Percentiles rank a stretch among this genome's conserved stretches.
These are phyloP conservation scores for Cyanophora paradoxa DNA, from an alignment of 78 protist species.

Conservation along the genomic window DNA sequence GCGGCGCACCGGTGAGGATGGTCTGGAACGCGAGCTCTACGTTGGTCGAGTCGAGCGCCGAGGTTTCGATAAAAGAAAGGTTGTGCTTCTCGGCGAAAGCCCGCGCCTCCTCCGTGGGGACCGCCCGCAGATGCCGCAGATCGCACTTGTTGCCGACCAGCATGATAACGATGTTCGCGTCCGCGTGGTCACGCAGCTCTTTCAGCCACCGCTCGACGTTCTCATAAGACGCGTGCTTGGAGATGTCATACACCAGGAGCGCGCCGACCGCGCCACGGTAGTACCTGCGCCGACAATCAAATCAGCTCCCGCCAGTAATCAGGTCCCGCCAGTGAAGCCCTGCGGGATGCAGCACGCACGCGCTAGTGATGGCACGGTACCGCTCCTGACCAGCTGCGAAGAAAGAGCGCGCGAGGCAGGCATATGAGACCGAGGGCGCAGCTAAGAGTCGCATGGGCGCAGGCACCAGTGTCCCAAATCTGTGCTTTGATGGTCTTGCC, in stretches of 20 bases:
- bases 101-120: slow-evolving; percentile 63
- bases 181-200: slow-evolving; percentile 69
- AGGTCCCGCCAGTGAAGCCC: not conserved
- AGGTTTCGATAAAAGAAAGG: slow-evolving; percentile 71
- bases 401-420: not conserved
- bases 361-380: slow-evolving; percentile 89
- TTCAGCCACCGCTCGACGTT: slow-evolving; percentile 79
- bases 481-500: slow-evolving; percentile 88
- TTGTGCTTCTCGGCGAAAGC: slow-evolving; percentile 47
- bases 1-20: slow-evolving; percentile 29
- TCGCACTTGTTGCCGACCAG: slow-evolving; percentile 99
- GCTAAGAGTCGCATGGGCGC: too few relatives aligned
- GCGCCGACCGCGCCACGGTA: slow-evolving; percentile 97
- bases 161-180: slow-evolving; percentile 78
- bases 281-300: slow-evolving; percentile 44
- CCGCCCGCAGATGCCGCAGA: slow-evolving; percentile 35
- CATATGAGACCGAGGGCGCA: not conserved
- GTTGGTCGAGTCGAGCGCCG: slow-evolving; percentile 68
- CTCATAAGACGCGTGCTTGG: slow-evolving; percentile 84
- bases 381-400: slow-evolving; percentile 96
- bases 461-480: slow-evolving; percentile 86
- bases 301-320: not conserved
- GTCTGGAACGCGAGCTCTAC: slow-evolving; percentile 59
- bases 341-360: slow-evolving; percentile 19
- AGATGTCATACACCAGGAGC: slow-evolving; percentile 89